These are phyloP conservation scores for Penicillium bialowiezense DNA, from an alignment of 495 filamentous ascomycete species.

Conservation along the genomic window DNA sequence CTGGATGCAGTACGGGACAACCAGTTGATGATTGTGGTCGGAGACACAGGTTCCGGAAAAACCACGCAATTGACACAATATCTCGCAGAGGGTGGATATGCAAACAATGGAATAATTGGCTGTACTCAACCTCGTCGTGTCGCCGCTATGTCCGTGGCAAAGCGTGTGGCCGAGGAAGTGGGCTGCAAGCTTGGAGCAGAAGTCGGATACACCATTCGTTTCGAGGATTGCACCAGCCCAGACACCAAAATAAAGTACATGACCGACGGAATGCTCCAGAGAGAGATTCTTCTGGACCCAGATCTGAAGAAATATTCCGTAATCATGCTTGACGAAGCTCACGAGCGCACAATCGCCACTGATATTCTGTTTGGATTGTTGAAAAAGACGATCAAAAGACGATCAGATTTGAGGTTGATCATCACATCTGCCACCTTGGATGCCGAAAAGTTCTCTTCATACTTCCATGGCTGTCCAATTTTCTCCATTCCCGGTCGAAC, in stretches of 20 bases:
- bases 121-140: constrained; percentile 98
- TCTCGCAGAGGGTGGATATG: constrained; percentile 87
- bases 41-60: constrained; percentile 96
- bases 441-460: constrained; percentile 94
- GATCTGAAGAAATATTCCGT: constrained; percentile 85
- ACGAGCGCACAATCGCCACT: constrained; percentile 95
- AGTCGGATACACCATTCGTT: constrained; percentile 96
- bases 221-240: constrained; percentile 89
- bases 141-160: constrained; percentile 94
- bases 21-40: constrained; percentile 92
- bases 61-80: constrained; percentile 97
- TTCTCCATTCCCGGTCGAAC: constrained; percentile 95
- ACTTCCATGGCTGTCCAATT: constrained; percentile 92
- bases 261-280: constrained; percentile 97
- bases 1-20: constrained; percentile 85
- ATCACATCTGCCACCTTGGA: constrained; percentile 95
- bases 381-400: constrained; percentile 85
- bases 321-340: constrained; percentile 98
- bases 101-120: constrained; percentile 86
- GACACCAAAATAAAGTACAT: constrained; percentile 98
- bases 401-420: constrained; percentile 89
- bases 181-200: constrained; percentile 87
- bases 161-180: constrained; percentile 95
- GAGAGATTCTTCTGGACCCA: constrained; percentile 90
- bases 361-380: constrained; percentile 92